A percentile compares a stretch with the other conserved stretches of the same genome.
Conservation (phyloP, 768 basidiomycete species). For the Macrocybe gigantea region DNA sequence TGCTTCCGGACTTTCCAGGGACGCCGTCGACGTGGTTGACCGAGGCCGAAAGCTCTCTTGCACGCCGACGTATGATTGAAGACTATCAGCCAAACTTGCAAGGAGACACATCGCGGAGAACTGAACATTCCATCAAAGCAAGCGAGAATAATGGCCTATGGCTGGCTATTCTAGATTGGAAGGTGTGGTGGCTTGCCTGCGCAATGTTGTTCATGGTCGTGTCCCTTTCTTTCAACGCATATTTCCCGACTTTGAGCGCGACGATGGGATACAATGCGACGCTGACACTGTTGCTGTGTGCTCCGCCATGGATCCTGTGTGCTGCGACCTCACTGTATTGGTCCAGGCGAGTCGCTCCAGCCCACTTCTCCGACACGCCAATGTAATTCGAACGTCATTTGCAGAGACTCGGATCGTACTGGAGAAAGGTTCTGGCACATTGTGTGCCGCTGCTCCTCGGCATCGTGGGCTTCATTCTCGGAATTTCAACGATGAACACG, state of each 20-base stretch:
- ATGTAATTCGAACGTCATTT: too few relatives aligned
- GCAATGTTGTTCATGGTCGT: slow-evolving; percentile 55
- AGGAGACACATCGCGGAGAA: too few relatives aligned
- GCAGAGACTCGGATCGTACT: slow-evolving; percentile 68
- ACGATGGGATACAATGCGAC: slow-evolving; percentile 68
- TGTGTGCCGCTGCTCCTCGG: slow-evolving; percentile 50
- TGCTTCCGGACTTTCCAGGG: slow-evolving; percentile 83
- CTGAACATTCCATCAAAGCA: not conserved
- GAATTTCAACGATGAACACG: slow-evolving; percentile 64
- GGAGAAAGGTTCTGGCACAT: slow-evolving; percentile 78
- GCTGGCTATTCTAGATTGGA: slow-evolving; percentile 71
- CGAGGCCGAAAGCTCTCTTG: slow-evolving; percentile 52
- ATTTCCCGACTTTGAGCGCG: slow-evolving; percentile 70
- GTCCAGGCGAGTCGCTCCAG: slow-evolving; percentile 34
- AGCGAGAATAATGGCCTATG: slow-evolving; percentile 38
- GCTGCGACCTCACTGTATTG: slow-evolving; percentile 48
- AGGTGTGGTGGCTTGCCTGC: slow-evolving; percentile 77
- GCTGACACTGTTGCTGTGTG: slow-evolving; percentile 68
- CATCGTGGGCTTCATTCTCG: slow-evolving; percentile 68
- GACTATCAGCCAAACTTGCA: slow-evolving; percentile 29
- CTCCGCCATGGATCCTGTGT: slow-evolving; percentile 75
- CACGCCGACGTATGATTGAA: slow-evolving; percentile 60
- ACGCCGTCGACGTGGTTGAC: slow-evolving; percentile 53
- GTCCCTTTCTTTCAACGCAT: slow-evolving; percentile 71
- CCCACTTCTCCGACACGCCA: not conserved